Evolutionary conservation across 1,284 basidiomycete genomes (phyloP), one percentile per base, ranked within the genome.

Genomic region (Chalciporus sp.): DNA sequence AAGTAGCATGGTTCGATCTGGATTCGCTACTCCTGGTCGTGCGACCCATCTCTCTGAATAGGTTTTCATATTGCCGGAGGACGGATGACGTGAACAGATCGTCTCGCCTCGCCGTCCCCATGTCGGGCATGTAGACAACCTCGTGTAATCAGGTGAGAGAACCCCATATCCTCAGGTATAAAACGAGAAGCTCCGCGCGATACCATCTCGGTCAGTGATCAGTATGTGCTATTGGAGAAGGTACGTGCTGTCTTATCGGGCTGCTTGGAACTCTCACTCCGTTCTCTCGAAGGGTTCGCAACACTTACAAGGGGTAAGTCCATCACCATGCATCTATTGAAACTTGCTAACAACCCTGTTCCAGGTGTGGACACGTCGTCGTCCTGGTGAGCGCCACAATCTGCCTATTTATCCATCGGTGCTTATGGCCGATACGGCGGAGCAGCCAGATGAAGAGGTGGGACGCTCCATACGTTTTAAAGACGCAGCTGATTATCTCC

Each of bases 401-500:
- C 42, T 42, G 43, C 43, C 49, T 44, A 57, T 55, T 40, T 33
- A 26, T 50, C 41, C 42, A 12, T 45, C 26, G 40, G 50, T 35
- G 16, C 52, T 69, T 37, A 60, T 42, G 39, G 23, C 42, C 39
- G 7, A 19, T 52, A 19, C 48, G 3, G 33, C 14, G 33, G 33
- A 62, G 48, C 53, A 87, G 85, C 79, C 82, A 16, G 85, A 87
- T 47, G 82, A 84, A 69, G 83, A 86, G 74, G 85, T 84, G 51
- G 58, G 72, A 57, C 35, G 26, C 4, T 27, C 40, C 23, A 33
- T 41, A 40, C 6, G 27, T 29, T 37, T 39, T 31, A 16, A 47
- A 46, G 28, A 47, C 28, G 23, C 35, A 28, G 29, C 63, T 71
- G 29, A 59, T 35, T 35, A 35, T 12, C 33, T 48, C 29, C 26